Conservation (phyloP, 805 yeast genomes). For the Teunomyces barrocoloradensis region DNA sequence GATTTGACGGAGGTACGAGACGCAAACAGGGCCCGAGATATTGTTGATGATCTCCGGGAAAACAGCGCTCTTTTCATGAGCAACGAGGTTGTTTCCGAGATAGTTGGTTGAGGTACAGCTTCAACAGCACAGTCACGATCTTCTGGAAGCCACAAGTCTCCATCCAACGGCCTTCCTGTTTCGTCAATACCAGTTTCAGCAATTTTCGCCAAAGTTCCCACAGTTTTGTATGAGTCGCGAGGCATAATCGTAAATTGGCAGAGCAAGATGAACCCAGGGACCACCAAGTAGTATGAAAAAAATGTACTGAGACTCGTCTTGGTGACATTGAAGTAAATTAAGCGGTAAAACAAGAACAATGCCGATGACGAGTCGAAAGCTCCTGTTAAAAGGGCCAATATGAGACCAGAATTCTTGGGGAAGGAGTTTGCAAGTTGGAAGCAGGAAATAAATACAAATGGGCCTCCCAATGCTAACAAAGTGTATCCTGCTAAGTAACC, state of each 20-base stretch:
- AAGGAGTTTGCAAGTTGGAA: conserved; percentile 78
- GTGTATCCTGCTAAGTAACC: conserved; percentile 74
- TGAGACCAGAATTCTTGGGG: conserved; percentile 29
- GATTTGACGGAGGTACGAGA: conserved; percentile 50
- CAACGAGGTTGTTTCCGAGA: conserved; percentile 40
- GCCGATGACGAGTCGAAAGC: conserved; percentile 94
- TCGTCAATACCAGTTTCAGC: conserved; percentile 75
- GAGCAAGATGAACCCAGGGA: conserved; percentile 72
- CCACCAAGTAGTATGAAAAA: conserved; percentile 64
- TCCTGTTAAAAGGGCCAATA: conserved; percentile 54
- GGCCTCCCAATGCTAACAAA: conserved; percentile 84
- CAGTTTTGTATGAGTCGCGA: conserved; percentile 64
- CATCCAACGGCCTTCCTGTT: conserved; percentile 55
- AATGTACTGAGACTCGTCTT: conserved; percentile 52
- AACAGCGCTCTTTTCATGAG: conserved; percentile 33
- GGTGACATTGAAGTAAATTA: conserved; percentile 50
- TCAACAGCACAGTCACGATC: conserved; percentile 24
- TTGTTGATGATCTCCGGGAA: conserved; percentile 30
- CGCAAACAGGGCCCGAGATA: conserved; percentile 32
- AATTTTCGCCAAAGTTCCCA: conserved; percentile 63
- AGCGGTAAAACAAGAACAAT: conserved; percentile 69
- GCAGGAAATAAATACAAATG: conserved; percentile 85
- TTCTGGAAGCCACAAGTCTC: conserved; percentile 39
- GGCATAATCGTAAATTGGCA: conserved; percentile 87
- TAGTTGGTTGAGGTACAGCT: conserved; percentile 29